Evolutionary conservation across 495 filamentous ascomycete genomes (phyloP).

Genomic region (Xylaria intraflava): DNA sequence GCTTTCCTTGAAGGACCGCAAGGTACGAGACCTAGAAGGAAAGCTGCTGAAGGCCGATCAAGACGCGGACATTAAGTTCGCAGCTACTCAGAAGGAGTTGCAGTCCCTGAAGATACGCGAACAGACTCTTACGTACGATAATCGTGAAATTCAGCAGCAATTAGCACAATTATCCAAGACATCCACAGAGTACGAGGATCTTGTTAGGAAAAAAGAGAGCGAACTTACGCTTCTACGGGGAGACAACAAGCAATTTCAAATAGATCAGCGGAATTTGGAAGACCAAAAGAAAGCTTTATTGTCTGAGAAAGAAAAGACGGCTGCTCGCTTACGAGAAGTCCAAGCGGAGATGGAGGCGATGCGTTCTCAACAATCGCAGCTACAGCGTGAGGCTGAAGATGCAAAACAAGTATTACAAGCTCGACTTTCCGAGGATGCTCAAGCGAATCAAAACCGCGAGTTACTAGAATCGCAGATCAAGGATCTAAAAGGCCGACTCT

Average conservation of each 20-base stretch:
- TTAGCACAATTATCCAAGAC: slow-evolving; percentile 82
- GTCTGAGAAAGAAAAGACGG: slow-evolving; percentile 72
- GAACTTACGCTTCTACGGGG: slow-evolving; percentile 78
- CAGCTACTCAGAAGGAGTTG: slow-evolving; percentile 74
- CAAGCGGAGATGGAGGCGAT: slow-evolving; percentile 84
- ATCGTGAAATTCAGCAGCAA: slow-evolving; percentile 77
- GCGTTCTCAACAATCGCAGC: slow-evolving; percentile 70
- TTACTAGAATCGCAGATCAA: slow-evolving; percentile 82
- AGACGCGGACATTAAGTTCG: slow-evolving; percentile 81
- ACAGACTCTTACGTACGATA: slow-evolving; percentile 71
- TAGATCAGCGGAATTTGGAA: slow-evolving; percentile 70
- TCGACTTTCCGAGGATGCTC: slow-evolving; percentile 80
- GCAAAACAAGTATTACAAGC: slow-evolving; percentile 80
- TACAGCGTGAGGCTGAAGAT: slow-evolving; percentile 84
- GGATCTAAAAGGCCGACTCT: slow-evolving; percentile 78
- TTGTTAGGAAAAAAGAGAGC: slow-evolving; percentile 88
- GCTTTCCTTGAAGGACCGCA: slow-evolving; percentile 80
- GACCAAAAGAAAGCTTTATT: slow-evolving; percentile 62
- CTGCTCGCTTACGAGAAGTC: slow-evolving; percentile 69
- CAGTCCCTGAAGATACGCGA: slow-evolving; percentile 62
- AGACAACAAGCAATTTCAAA: slow-evolving; percentile 71
- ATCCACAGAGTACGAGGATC: slow-evolving; percentile 88
- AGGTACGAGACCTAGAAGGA: slow-evolving; percentile 77
- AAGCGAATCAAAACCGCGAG: slow-evolving; percentile 76
- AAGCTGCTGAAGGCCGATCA: slow-evolving; percentile 82